These are phyloP conservation scores for Alternaria sp. DNA, from an alignment of 2,329 filamentous ascomycete species.

Conservation along the genomic window DNA sequence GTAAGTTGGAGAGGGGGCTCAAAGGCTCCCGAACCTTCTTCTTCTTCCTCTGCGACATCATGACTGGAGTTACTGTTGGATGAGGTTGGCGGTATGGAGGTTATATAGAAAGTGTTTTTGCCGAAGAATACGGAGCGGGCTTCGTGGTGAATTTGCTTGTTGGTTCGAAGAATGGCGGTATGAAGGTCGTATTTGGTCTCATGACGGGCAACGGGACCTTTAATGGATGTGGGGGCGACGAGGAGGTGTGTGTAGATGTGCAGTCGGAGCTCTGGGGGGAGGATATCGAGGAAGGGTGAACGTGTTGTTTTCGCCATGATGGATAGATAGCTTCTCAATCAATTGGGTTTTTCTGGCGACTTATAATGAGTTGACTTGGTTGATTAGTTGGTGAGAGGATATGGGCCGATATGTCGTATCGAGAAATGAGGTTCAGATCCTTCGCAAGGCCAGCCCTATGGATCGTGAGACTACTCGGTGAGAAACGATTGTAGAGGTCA, in stretches of 20 bases:
- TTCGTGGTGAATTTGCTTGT: conserved; percentile 53
- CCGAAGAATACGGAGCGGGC: conserved; percentile 53
- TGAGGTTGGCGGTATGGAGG: conserved; percentile 19
- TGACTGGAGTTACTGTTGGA: not conserved
- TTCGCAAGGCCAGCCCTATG: conserved; percentile 9
- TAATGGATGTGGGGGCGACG: conserved; percentile 27
- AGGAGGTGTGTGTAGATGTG: conserved; percentile 43
- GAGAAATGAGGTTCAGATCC: conserved; percentile 4
- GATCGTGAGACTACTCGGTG: conserved; percentile 1
- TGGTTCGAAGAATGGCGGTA: conserved; percentile 50
- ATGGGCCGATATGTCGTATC: not conserved
- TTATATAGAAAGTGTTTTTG: conserved; percentile 52
- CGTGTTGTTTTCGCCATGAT: conserved; percentile 15
- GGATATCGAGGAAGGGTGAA: conserved; percentile 34
- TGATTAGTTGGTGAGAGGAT: conserved; percentile 1
- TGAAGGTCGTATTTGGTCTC: conserved; percentile 41
- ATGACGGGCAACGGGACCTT: conserved; percentile 30
- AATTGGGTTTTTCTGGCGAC: not conserved
- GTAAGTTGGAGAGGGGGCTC: conserved; percentile 38
- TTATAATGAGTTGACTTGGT: not conserved
- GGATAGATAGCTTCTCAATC: not conserved
- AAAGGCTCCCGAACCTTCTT: conserved; percentile 27
- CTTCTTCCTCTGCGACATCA: conserved; percentile 10
- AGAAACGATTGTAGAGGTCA: conserved; percentile 1
- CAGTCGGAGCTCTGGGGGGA: conserved; percentile 45